Percentiles rank a stretch among this genome's conserved stretches.
Evolutionary conservation across 148 eudicot genomes (phyloP).

Genomic region (Rhododendron simsii): DNA sequence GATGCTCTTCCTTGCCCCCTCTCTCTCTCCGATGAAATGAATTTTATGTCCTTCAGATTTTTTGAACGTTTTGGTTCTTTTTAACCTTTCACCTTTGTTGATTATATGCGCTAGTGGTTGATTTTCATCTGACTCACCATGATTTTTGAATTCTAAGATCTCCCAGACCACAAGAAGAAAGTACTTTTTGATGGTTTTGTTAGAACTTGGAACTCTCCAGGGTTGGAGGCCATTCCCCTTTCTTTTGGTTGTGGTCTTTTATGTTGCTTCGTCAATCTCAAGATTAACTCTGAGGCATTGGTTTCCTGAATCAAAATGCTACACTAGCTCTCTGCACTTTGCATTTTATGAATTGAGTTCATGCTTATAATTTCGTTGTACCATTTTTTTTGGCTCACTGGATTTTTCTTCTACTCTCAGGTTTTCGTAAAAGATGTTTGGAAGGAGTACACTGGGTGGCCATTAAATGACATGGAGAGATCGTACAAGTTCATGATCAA

Average conservation of each 20-base stretch:
- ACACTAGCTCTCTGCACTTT: background rate
- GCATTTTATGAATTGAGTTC: background rate
- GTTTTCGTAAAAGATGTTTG: conserved; percentile 93
- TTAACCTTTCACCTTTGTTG: background rate
- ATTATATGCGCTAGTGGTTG: background rate
- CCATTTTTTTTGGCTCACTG: background rate
- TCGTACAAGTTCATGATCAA: conserved; percentile 96
- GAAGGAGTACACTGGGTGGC: conserved; percentile 98
- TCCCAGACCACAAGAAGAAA: background rate
- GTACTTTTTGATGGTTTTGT: background rate
- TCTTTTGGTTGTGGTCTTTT: background rate
- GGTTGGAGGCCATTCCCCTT: background rate
- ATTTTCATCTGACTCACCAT: background rate
- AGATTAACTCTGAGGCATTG: background rate
- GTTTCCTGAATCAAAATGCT: background rate
- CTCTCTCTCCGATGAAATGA: background rate
- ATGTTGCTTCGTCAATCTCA: background rate
- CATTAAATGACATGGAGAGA: conserved; percentile 89
- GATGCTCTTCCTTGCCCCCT: background rate
- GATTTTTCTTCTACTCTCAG: conserved; percentile 29
- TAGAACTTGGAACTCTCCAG: background rate
- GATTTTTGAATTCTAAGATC: background rate
- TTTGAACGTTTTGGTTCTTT: background rate
- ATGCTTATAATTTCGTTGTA: background rate
- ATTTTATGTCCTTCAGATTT: background rate